Evolutionary conservation across 768 basidiomycete genomes (phyloP).

Genomic region (Calocera viscosa): DNA sequence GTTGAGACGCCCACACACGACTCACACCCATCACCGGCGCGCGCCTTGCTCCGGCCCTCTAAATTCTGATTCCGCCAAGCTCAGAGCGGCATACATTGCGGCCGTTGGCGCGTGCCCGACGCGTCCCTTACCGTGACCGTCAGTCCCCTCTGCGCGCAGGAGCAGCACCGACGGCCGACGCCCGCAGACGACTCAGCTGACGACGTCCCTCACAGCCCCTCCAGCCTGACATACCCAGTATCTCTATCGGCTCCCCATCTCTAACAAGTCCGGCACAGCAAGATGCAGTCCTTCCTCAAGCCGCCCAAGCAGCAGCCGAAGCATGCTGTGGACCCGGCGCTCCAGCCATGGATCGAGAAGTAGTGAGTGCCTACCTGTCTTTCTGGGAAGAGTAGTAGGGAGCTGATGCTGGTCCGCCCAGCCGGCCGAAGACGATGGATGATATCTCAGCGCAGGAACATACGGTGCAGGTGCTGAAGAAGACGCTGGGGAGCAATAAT

Average conservation of each 20-base stretch:
- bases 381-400: neutral
- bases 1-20: too few relatives aligned
- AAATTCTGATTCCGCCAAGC: too few relatives aligned
- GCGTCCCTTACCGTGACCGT: neutral
- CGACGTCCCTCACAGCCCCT: too few relatives aligned
- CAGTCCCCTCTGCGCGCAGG: neutral
- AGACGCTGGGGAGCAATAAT: slow-evolving; percentile 85
- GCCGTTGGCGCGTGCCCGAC: neutral
- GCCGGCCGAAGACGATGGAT: slow-evolving; percentile 94
- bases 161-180: neutral
- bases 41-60: neutral
- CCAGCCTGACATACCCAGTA: neutral
- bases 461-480: slow-evolving; percentile 80
- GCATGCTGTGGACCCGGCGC: slow-evolving; percentile 37
- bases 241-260: neutral
- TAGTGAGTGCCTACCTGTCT: slow-evolving; percentile 45
- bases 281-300: slow-evolving; percentile 12
- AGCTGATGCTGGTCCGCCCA: slow-evolving; percentile 25
- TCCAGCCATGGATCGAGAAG: slow-evolving; percentile 98
- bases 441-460: slow-evolving; percentile 97
- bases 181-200: neutral
- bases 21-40: neutral
- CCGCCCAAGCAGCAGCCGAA: slow-evolving; percentile 20
- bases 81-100: neutral
- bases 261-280: neutral